Evolutionary conservation across 2,329 filamentous ascomycete genomes (phyloP).

Genomic region (Tothia fuscella): DNA sequence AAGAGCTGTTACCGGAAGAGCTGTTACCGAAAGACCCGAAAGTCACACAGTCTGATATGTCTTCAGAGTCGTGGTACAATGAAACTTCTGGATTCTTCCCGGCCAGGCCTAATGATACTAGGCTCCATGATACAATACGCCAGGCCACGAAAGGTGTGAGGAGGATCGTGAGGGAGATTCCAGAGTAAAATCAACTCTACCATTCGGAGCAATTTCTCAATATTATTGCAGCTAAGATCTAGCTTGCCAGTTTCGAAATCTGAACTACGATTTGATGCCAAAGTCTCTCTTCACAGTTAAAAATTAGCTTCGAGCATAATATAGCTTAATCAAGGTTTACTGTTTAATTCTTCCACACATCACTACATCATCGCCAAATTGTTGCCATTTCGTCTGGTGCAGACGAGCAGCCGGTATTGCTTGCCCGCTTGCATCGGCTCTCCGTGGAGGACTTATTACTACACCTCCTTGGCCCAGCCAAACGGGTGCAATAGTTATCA

Average conservation of each 20-base stretch:
- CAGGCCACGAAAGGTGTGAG: slow-evolving; percentile 2
- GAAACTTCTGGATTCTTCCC: neutral
- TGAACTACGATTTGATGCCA: too few species aligned
- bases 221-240: too few species aligned
- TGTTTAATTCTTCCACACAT: slow-evolving; percentile 45
- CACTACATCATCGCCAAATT: slow-evolving; percentile 66
- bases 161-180: slow-evolving; percentile 1
- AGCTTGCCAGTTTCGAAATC: too few species aligned
- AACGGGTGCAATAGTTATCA: slow-evolving; percentile 74
- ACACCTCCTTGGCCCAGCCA: slow-evolving; percentile 73
- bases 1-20: neutral
- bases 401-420: slow-evolving; percentile 48
- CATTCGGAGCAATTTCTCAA: too few species aligned
- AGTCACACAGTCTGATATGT: neutral
- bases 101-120: neutral
- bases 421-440: slow-evolving; percentile 34
- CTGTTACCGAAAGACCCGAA: slow-evolving; percentile 1
- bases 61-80: neutral
- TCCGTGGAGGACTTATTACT: slow-evolving; percentile 54
- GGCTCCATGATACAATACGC: neutral
- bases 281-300: too few species aligned
- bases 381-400: slow-evolving; percentile 53
- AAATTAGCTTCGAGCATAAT: too few species aligned
- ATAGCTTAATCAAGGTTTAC: too few species aligned
- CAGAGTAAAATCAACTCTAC: too few species aligned